A percentile compares a stretch with the other conserved stretches of the same genome.
Evolutionary conservation across 2,329 filamentous ascomycete genomes (phyloP).

Genomic region (Fusarium acutatum): DNA sequence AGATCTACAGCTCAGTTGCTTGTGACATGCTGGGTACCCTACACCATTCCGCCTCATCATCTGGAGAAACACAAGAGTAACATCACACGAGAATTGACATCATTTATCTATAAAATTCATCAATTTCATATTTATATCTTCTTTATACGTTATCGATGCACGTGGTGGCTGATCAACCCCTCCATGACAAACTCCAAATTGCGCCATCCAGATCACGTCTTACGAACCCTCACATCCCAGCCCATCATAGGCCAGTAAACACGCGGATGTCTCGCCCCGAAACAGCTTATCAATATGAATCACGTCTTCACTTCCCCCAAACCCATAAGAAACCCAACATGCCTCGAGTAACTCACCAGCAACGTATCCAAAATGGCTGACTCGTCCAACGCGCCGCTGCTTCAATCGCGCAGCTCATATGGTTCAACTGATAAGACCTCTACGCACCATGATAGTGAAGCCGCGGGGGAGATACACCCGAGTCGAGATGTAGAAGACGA

Average conservation of each 20-base stretch:
- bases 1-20: neutral
- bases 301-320: neutral
- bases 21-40: neutral
- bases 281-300: constrained; percentile 14
- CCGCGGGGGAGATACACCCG: neutral
- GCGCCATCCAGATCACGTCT: constrained; percentile 37
- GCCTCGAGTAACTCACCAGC: neutral
- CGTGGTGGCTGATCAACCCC: neutral
- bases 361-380: neutral
- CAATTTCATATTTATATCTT: neutral
- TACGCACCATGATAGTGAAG: constrained; percentile 5
- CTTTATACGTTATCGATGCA: neutral
- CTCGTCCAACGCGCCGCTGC: constrained; percentile 12
- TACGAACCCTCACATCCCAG: constrained; percentile 13
- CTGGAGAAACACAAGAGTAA: neutral
- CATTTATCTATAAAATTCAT: neutral
- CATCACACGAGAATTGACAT: no score
- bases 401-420: constrained; percentile 5
- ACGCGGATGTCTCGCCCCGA: neutral
- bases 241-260: constrained; percentile 20
- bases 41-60: neutral
- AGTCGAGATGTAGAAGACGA: constrained; percentile 60
- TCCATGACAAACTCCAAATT: constrained; percentile 4
- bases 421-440: neutral
- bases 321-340: neutral